These are phyloP conservation scores for Lactarius quietus DNA, from an alignment of 768 basidiomycete species.

Conservation along the genomic window DNA sequence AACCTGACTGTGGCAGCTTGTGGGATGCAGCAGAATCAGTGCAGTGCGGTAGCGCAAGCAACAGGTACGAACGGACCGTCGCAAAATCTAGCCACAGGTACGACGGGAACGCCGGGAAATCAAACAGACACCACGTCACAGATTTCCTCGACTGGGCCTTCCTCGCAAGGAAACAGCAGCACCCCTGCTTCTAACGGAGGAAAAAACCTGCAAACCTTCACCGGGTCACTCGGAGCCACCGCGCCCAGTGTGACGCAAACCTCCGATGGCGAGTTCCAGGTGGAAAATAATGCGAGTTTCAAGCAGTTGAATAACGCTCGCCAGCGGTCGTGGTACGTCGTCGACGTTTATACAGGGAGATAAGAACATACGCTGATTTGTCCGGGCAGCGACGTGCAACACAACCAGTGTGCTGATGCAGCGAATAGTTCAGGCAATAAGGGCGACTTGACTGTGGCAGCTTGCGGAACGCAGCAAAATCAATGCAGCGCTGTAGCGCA, in stretches of 20 bases:
- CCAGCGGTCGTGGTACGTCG: constrained; percentile 39
- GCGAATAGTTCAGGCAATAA: constrained; percentile 50
- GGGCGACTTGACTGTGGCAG: constrained; percentile 44
- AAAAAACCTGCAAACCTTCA: constrained; percentile 49
- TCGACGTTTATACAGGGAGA: neutral
- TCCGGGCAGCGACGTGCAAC: constrained; percentile 44
- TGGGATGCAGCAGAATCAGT: constrained; percentile 43
- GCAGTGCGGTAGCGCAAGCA: constrained; percentile 30
- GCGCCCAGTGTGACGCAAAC: constrained; percentile 45
- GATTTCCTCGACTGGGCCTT: too few relatives aligned
- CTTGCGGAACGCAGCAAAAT: constrained; percentile 45
- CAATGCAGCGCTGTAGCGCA: constrained; percentile 35
- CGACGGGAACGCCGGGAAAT: too few relatives aligned
- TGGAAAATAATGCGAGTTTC: constrained; percentile 46
- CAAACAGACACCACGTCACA: too few relatives aligned
- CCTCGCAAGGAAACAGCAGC: too few relatives aligned
- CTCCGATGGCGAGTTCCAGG: constrained; percentile 47
- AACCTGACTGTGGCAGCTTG: constrained; percentile 47
- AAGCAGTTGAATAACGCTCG: constrained; percentile 45
- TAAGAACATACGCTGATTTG: neutral
- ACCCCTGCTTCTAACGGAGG: constrained; percentile 19
- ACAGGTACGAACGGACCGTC: too few relatives aligned
- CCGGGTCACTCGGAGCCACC: constrained; percentile 42
- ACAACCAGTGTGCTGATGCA: constrained; percentile 56
- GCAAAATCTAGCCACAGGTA: too few relatives aligned